Evolutionary conservation across 2,329 filamentous ascomycete genomes (phyloP), one percentile per base, ranked within the genome.

Genomic region (Aspergillus vadensis): DNA sequence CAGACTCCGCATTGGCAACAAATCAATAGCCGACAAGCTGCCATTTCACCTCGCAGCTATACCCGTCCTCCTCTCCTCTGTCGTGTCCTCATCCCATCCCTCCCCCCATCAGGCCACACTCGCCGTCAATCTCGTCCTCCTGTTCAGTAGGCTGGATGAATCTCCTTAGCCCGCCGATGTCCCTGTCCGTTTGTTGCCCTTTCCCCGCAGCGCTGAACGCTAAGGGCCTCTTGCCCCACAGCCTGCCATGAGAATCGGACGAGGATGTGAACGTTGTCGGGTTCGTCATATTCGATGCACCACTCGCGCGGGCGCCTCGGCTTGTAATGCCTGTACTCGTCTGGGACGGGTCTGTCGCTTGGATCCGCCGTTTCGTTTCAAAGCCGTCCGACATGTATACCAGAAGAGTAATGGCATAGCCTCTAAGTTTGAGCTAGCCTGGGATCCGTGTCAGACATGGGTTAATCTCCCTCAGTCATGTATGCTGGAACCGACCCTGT

Each of bases 221-320:
- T 57, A 55, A 59, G 53, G 52, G 54, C 38, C 53, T 25, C 38
- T 25, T 50, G 48, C 62, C 57, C 47, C 57, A 52, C 53, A 57
- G 43, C 58, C 49, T 66, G 65, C 62, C 59, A 74, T 73, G 72
- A 70, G 72, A 66, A 71, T 73, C 60, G 68, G 69, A 55, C 71
- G 68, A 62, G 73, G 73, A 59, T 75, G 73, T 69, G 69, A 63
- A 63, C 65, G 69, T 62, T 75, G 73, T 69, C 73, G 73, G 32
- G 59, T 72, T 72, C 73, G 73, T 62, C 73, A 75, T 68, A 73
- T 74, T 36, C 70, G 71, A 54, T 74, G 73, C 49, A 70, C 69
- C 6, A 68, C 74, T 48, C 63, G 64, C 6, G 38, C 60, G 1
- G 72, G 70, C 3, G 69, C 71, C 7, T 67, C 70, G 8, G 61